Base-by-base conservation (phyloP, 805 yeast species). In the Blastobotrys americana region DNA sequence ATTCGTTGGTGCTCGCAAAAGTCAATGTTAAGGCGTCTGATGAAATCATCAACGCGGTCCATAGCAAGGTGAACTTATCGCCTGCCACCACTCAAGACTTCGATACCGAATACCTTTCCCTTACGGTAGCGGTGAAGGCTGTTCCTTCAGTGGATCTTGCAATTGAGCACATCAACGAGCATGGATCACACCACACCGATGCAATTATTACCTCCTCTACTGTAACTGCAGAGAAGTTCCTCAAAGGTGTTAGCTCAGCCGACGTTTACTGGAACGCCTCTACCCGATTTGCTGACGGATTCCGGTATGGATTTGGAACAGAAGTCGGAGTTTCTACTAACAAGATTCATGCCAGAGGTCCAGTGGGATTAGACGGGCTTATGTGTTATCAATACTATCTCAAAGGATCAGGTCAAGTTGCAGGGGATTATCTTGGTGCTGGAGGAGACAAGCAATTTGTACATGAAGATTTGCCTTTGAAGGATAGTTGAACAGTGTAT, bases 221-320 rank as follows among this genome's bases (percentile, higher is more conserved):
- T 58, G 70, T 58, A 3, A 69, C 69, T 13, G 97, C 98, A 0
- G 83, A 86, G 23, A 65, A 64, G 45, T 93, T 93, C 67, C 64
- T 90, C 59, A 78, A 79, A 59, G 93, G 89, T 18, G 76, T 93
- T 38, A 98, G 93, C 63, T 85, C 97, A 2, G 83, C 97, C 1
- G 97, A 97, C 46, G 95, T 93, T 9, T 93, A 87, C 69, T 90
- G 97, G 97, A 93, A 93, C 61, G 90, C 95, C 41, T 84, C 96
- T 17, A 87, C 97, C 5, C 73, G 99, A 60, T 93, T 93, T 68
- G 97, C 99, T 4, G 99, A 93, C 65, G 99, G 99, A 2, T 93
- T 86, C 73, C 77, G 98, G 62, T 93, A 90, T 60, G 99, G 99
- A 0, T 93, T 94, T 61, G 99, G 99, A 43, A 83, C 99, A 4